Evolutionary conservation across 768 basidiomycete genomes (phyloP).

Genomic region (Galerina sulciceps): DNA sequence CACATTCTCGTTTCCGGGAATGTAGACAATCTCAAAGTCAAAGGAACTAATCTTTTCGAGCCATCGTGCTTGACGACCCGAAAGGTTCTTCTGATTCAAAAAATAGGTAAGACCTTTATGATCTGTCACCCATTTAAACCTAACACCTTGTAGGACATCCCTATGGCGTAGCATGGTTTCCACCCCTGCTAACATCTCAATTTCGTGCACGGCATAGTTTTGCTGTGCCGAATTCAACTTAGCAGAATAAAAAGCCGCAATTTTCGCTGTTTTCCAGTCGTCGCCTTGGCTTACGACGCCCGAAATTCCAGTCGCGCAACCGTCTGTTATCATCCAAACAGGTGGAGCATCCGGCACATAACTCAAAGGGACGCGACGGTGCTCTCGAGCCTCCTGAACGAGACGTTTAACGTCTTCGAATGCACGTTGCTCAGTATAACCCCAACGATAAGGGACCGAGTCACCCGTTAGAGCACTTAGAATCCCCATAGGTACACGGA

Average conservation of each 20-base stretch:
- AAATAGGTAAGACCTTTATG: slow-evolving; percentile 28
- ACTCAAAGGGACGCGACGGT: slow-evolving; percentile 18
- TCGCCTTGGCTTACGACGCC: slow-evolving; percentile 26
- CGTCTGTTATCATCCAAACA: slow-evolving; percentile 32
- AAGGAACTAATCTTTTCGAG: slow-evolving; percentile 23
- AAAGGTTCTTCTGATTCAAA: slow-evolving; percentile 31
- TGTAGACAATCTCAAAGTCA: slow-evolving; percentile 17
- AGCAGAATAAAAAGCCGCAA: slow-evolving; percentile 35
- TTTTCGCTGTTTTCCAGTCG: slow-evolving; percentile 21
- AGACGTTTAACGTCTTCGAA: slow-evolving; percentile 35
- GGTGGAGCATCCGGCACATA: slow-evolving; percentile 12
- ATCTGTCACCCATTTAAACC: slow-evolving; percentile 32
- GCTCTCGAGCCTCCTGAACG: slow-evolving; percentile 15
- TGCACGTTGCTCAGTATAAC: slow-evolving; percentile 24
- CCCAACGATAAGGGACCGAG: slow-evolving; percentile 21
- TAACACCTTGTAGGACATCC: slow-evolving; percentile 28
- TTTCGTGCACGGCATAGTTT: slow-evolving; percentile 40
- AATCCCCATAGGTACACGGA: slow-evolving; percentile 38
- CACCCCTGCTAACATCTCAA: slow-evolving; percentile 35
- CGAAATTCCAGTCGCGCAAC: slow-evolving; percentile 26
- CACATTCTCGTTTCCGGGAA: slow-evolving; percentile 29
- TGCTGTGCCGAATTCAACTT: slow-evolving; percentile 35
- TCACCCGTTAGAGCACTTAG: slow-evolving; percentile 23
- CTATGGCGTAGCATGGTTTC: slow-evolving; percentile 30
- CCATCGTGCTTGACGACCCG: slow-evolving; percentile 36